Conservation (phyloP, 495 filamentous ascomycete species). For the Penicillium alfredii region DNA sequence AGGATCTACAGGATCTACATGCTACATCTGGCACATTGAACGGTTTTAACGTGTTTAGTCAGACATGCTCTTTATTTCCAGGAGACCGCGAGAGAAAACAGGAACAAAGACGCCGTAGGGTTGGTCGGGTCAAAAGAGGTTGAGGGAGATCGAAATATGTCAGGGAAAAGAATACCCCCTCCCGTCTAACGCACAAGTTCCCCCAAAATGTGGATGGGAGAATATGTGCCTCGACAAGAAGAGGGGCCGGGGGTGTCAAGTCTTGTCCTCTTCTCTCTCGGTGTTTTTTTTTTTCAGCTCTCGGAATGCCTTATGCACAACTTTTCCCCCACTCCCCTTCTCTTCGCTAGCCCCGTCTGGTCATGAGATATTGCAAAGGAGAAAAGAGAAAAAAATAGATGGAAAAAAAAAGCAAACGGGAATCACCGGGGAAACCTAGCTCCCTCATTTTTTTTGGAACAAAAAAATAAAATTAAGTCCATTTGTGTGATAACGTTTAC, state of each 20-base stretch:
- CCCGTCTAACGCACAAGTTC: constrained; percentile 5
- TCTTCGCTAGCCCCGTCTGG: constrained; percentile 29
- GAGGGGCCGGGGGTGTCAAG: constrained; percentile 7
- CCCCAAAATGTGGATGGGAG: no score
- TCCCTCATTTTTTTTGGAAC: constrained; percentile 30
- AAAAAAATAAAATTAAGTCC: no score
- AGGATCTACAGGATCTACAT: constrained; percentile 9
- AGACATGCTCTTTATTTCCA: constrained; percentile 37
- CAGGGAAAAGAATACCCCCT: constrained; percentile 18
- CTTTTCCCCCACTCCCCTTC: constrained; percentile 12
- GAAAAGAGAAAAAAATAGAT: constrained; percentile 22
- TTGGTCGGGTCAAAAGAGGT: constrained; percentile 25
- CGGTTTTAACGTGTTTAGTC: constrained; percentile 25
- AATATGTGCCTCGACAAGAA: constrained; percentile 7
- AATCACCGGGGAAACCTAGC: no score
- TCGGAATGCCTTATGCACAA: constrained; percentile 26
- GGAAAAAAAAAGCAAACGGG: constrained; percentile 21
- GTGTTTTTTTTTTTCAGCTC: constrained; percentile 23
- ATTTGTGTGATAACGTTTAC: constrained; percentile 41
- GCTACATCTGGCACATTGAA: constrained; percentile 13
- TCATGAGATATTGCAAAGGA: constrained; percentile 22
- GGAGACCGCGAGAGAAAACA: constrained; percentile 32
- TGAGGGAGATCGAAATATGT: constrained; percentile 24
- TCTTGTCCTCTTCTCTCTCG: constrained; percentile 27
- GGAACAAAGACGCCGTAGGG: constrained; percentile 29